Evolutionary conservation across 768 basidiomycete species (phyloP), one percentile per base, ranked within the genome.

Genomic region (Naganishia onofrii): DNA sequence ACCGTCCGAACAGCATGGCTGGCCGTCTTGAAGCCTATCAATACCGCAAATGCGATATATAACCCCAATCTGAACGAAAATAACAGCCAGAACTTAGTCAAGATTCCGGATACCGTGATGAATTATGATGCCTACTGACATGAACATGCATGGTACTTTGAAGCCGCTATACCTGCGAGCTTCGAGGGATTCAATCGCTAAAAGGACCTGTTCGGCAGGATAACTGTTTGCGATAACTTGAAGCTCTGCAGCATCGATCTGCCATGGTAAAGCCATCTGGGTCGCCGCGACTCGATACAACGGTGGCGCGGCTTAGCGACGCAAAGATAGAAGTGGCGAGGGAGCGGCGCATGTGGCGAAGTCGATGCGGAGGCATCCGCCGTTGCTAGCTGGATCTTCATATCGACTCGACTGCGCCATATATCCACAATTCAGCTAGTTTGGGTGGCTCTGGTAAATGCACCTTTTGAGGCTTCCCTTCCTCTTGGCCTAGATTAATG

Each of bases 141-240:
- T 51, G 48, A 51, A 51, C 21, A 51, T n/a, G 48, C 48, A 51
- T 23, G 48, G 48, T n/a, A 51, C 48, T 51, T 51, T 51, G 23
- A 51, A 51, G 7, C 48, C 48, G n/a, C 48, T 51, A 51, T 51
- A 51, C 23, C 48, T 51, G n/a, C 48, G 48, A 51, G 48, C 48
- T n/a, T 51, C 21, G 23, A 51, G 48, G 7, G 48, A 51, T 51
- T 51, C 48, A 26, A 51, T 51, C n/a, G 48, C 48, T 13, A 23
- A 51, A 1, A n/a, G 6, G 7, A 51, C 48, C 23, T n/a, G 48
- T 3, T 51, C 48, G 48, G n/a, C 3, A 8, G 48, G 21, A n/a
- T 51, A 51, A 4, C 48, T n/a, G 2, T 51, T 6, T 21, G n/a
- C 48, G 15, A 51, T 51, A 51, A n/a, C 48, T 51, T 51, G 48